Conservation (phyloP, 371 early-diverging fungal species). For the Mortierella polycephala region DNA sequence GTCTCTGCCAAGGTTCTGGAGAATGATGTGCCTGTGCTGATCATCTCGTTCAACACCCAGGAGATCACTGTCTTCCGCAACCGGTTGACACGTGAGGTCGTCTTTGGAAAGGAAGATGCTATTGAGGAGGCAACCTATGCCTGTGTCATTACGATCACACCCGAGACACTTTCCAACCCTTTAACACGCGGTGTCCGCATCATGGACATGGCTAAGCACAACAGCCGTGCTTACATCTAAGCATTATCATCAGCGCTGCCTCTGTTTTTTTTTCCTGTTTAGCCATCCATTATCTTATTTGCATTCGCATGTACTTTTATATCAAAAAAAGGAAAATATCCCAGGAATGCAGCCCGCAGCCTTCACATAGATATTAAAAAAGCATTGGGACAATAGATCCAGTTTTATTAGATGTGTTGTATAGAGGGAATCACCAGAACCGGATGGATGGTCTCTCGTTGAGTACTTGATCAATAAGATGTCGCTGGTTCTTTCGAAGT, state of each 20-base stretch:
- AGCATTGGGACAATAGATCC: not conserved
- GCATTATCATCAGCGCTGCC: not conserved
- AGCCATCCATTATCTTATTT: constrained; percentile 7
- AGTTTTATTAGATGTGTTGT: too few species aligned
- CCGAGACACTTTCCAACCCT: constrained; percentile 88
- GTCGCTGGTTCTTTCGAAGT: constrained; percentile 43
- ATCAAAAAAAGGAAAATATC: constrained; percentile 1
- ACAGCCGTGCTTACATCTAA: constrained; percentile 56
- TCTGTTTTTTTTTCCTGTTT: not conserved
- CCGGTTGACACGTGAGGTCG: constrained; percentile 83
- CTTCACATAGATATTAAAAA: not conserved
- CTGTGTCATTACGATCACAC: constrained; percentile 88
- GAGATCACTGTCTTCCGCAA: constrained; percentile 95
- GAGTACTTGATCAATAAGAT: constrained; percentile 37
- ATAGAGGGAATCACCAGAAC: constrained; percentile 1
- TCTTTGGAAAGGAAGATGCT: constrained; percentile 88
- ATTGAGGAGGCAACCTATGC: constrained; percentile 91
- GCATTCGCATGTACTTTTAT: constrained; percentile 43
- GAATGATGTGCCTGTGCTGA: constrained; percentile 90
- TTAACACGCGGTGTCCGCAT: constrained; percentile 93
- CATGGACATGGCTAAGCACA: constrained; percentile 88
- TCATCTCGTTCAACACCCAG: constrained; percentile 92
- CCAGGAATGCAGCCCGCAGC: not conserved
- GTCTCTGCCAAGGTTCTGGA: constrained; percentile 89
- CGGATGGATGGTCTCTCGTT: constrained; percentile 9